Evolutionary conservation across 306 rosid species (phyloP).

Genomic region (Begonia masoniana): DNA sequence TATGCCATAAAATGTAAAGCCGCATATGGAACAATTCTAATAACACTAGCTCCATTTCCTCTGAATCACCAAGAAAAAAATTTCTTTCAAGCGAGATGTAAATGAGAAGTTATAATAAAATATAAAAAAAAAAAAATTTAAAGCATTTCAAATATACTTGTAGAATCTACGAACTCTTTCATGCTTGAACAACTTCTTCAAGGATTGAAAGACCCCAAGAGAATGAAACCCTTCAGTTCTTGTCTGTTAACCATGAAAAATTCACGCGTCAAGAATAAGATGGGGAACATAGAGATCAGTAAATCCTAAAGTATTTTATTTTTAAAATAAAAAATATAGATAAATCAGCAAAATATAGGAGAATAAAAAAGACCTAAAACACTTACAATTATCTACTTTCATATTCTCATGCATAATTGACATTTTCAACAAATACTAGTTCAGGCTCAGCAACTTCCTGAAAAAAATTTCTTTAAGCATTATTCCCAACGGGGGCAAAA

Average conservation of each 20-base stretch:
- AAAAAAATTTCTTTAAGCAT: no score
- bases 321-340: no score
- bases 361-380: no score
- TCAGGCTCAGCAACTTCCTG: no score
- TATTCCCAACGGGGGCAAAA: no score
- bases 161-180: constrained; percentile 83
- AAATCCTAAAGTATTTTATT: no score
- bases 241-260: constrained; percentile 31
- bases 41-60: constrained; percentile 95
- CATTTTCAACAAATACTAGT: no score
- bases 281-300: no score
- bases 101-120: not conserved
- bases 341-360: no score
- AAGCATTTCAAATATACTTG: constrained; percentile 36
- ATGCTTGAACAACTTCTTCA: constrained; percentile 48
- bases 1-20: constrained; percentile 96
- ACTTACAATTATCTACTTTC: no score
- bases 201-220: constrained; percentile 65
- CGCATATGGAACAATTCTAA: constrained; percentile 86
- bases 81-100: constrained; percentile 5
- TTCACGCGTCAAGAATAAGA: not conserved
- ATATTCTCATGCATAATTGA: no score
- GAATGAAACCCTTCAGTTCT: constrained; percentile 72
- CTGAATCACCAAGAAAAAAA: constrained; percentile 29
- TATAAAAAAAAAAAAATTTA: not conserved